These are phyloP conservation scores for Moelleriella libera DNA, from an alignment of 2,329 filamentous ascomycete genomes.

Conservation along the genomic window DNA sequence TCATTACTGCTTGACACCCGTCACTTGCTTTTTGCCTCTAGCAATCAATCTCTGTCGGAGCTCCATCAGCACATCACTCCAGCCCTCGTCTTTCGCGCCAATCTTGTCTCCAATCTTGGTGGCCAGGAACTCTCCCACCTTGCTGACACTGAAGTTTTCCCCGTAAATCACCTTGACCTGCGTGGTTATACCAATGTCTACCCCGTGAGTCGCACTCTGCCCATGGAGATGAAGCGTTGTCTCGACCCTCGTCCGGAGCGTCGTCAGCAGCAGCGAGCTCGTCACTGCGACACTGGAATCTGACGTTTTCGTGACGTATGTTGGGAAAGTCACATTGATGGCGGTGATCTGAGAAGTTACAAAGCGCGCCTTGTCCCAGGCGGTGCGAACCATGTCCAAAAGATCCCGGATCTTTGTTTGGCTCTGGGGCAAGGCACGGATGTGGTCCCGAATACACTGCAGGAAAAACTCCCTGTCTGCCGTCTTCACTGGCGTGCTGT, in stretches of 20 bases:
- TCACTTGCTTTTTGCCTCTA: conserved; percentile 33
- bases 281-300: conserved; percentile 52
- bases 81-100: conserved; percentile 23
- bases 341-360: conserved; percentile 47
- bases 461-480: conserved; percentile 64
- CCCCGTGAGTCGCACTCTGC: conserved; percentile 27
- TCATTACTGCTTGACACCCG: no score
- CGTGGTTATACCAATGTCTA: conserved; percentile 39
- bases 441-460: conserved; percentile 53
- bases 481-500: conserved; percentile 39
- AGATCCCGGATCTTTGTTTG: conserved; percentile 42
- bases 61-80: conserved; percentile 42
- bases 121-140: conserved; percentile 58
- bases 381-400: conserved; percentile 41
- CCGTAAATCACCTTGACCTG: conserved; percentile 58
- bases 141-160: conserved; percentile 60
- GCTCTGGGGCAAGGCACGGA: conserved; percentile 46
- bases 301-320: conserved; percentile 45
- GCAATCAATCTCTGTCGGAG: conserved; percentile 40
- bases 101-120: conserved; percentile 33
- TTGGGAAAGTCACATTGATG: conserved; percentile 51
- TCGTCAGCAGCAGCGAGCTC: conserved; percentile 46
- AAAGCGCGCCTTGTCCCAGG: conserved; percentile 51
- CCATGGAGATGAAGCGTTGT: conserved; percentile 42
- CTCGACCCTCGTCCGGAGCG: conserved; percentile 55